Base-by-base conservation (phyloP, 2,329 filamentous ascomycete genomes). In the Stagonosporopsis vannaccii region DNA sequence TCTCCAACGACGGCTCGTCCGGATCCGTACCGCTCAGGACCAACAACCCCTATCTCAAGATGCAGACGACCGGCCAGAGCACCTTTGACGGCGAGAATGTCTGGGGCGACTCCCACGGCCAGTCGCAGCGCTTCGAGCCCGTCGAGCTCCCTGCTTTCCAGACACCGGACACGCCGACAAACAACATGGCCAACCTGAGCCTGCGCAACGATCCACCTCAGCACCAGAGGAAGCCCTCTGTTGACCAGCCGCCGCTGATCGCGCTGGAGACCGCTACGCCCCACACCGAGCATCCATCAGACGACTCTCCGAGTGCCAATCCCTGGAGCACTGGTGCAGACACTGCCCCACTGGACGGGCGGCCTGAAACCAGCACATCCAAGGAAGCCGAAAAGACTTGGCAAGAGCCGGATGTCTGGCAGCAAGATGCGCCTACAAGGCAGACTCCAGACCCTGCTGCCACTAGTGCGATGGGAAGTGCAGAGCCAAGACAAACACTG, bases 41-140 rank as follows among this genome's bases (percentile, higher is more conserved):
- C 3, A 78, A 80, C 58, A 80, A 80, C 51, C 79, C 79, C 8
- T 80, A 80, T 58, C 67, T 76, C 20, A 71, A 71, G 25, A 73
- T 75, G 63, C 76, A 78, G 44, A 58, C 64, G 15, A 77, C 76
- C 1, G 75, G 72, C 0, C 68, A 77, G 46, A 72, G 62, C 33
- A 69, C 62, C 15, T 74, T 71, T 55, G 75, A 67, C 7, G 66
- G 55, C 6, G 77, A 79, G 51, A 75, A 74, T 3, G 69, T 75
- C 20, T 79, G 77, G 78, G 74, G 76, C 17, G 73, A 75, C 35
- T 56, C 64, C 8, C 67, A 63, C 2, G 45, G 62, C 15, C 65
- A 74, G 4, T 56, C 63, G 9, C 62, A 67, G 30, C 68, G 67
- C 45, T 70, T 71, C 47, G 64, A 62, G 23, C 76, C 77, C 2